Evolutionary conservation across 2,329 filamentous ascomycete genomes (phyloP), one percentile per base, ranked within the genome.

Genomic region (Phialocephala sp.): DNA sequence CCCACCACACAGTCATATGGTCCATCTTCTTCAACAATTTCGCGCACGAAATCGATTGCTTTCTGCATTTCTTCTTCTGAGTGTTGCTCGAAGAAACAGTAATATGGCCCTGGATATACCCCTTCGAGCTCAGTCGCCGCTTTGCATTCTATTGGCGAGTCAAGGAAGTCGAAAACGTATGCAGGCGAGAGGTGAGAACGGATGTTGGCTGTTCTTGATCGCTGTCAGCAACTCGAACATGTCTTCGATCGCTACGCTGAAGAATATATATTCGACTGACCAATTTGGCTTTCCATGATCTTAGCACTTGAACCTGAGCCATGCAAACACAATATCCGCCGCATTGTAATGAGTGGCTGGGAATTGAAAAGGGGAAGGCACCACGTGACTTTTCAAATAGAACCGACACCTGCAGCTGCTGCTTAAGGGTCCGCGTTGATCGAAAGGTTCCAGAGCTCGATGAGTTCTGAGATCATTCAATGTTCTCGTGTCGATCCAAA

Each of bases 101-200:
- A 60, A 59, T 68, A 68, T 2, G 66, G 66, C 8, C 59, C 63
- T 27, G 66, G 60, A 36, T 60, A 68, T 57, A 68, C 3, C 20
- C 39, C 39, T 37, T 41, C 12, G 8, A 68, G 27, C 4, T 45
- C 66, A n/a, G 52, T 37, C 3, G 64, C 5, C 79, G 78, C 61
- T 77, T 79, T 2, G 70, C 79, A 0, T 69, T 74, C 22, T 81
- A 82, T 66, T 68, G 82, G 15, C 72, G 76, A 6, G 80, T 82
- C 24, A 77, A 80, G 61, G 75, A 76, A 50, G 77, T 79, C 32
- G 27, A 52, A 66, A 2, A 27, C 22, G 32, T 58, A 60, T n/a
- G 62, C 18, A 18, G 27, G 11, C 14, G 52, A 47, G 2, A 63
- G 63, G 32, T 45, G 57, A 5, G 58, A 43, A 32, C 24, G 24